Evolutionary conservation across 257 asterid genomes (phyloP).

Genomic region (Solanum medicagineum): DNA sequence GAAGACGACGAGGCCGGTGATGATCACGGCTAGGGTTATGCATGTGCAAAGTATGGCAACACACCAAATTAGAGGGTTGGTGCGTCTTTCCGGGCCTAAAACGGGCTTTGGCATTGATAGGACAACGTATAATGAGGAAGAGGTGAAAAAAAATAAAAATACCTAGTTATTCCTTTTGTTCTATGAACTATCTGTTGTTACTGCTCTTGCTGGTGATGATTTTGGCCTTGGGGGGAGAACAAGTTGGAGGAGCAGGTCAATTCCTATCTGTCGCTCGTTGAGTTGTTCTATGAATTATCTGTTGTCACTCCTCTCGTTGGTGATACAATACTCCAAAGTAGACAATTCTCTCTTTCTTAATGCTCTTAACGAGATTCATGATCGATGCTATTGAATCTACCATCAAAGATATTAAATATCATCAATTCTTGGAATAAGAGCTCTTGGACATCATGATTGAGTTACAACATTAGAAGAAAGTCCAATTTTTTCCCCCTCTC

Average conservation of each 20-base stretch:
- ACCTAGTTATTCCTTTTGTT: background rate
- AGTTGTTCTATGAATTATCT: too few species aligned
- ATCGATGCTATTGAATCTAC: background rate
- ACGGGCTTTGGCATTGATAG: constrained; percentile 27
- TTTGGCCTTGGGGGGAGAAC: background rate
- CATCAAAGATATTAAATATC: background rate
- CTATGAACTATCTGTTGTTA: background rate
- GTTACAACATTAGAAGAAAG: constrained; percentile 3
- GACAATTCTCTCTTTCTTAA: background rate
- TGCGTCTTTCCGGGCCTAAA: constrained; percentile 22
- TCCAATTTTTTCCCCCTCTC: background rate
- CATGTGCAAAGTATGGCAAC: constrained; percentile 49
- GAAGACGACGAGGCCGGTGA: constrained; percentile 48
- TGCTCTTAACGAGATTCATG: background rate
- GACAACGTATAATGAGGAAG: background rate
- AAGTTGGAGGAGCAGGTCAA: background rate
- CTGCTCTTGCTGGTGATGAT: background rate
- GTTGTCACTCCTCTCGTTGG: background rate
- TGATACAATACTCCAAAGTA: background rate
- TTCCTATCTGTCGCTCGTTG: background rate
- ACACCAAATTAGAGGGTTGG: constrained; percentile 64
- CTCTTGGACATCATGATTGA: background rate
- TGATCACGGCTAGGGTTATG: constrained; percentile 42
- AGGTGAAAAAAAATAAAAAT: background rate
- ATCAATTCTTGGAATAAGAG: background rate